These are phyloP conservation scores for Nakazawaea sp. DNA, from an alignment of 805 yeast genomes.

Conservation along the genomic window DNA sequence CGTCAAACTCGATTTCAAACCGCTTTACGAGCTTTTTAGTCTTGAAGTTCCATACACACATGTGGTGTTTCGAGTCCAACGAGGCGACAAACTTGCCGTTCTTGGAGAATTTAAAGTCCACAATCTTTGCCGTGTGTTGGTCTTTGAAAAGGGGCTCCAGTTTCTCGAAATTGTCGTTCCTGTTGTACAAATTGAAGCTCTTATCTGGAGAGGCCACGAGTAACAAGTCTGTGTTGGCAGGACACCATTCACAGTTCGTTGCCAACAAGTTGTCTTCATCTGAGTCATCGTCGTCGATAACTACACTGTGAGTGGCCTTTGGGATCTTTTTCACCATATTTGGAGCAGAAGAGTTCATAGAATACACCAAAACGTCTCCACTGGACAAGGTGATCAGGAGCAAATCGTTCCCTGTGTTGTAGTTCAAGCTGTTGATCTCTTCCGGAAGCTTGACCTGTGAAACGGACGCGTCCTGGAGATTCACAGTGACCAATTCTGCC, in stretches of 20 bases:
- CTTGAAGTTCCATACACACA: slow-evolving; percentile 51
- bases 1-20: slow-evolving; percentile 23
- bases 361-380: slow-evolving; percentile 52
- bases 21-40: slow-evolving; percentile 26
- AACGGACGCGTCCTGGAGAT: slow-evolving; percentile 26
- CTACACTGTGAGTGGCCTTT: slow-evolving; percentile 31
- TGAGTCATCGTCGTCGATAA: slow-evolving; percentile 29
- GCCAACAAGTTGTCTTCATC: slow-evolving; percentile 29
- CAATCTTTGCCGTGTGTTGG: slow-evolving; percentile 25
- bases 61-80: slow-evolving; percentile 40
- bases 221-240: slow-evolving; percentile 52
- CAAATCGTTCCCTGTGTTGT: slow-evolving; percentile 49
- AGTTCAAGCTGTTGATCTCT: slow-evolving; percentile 49
- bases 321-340: slow-evolving; percentile 37
- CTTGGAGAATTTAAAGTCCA: slow-evolving; percentile 56
- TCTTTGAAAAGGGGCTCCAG: slow-evolving; percentile 2
- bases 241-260: slow-evolving; percentile 62
- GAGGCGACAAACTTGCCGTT: slow-evolving; percentile 56
- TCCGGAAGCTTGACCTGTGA: slow-evolving; percentile 37
- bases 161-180: slow-evolving; percentile 25
- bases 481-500: slow-evolving; percentile 44
- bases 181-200: slow-evolving; percentile 37
- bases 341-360: slow-evolving; percentile 50
- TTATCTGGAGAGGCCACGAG: slow-evolving; percentile 56
- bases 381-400: slow-evolving; percentile 51